Evolutionary conservation across 768 basidiomycete genomes (phyloP), one percentile per base, ranked within the genome.

Genomic region (Trametes cingulata): DNA sequence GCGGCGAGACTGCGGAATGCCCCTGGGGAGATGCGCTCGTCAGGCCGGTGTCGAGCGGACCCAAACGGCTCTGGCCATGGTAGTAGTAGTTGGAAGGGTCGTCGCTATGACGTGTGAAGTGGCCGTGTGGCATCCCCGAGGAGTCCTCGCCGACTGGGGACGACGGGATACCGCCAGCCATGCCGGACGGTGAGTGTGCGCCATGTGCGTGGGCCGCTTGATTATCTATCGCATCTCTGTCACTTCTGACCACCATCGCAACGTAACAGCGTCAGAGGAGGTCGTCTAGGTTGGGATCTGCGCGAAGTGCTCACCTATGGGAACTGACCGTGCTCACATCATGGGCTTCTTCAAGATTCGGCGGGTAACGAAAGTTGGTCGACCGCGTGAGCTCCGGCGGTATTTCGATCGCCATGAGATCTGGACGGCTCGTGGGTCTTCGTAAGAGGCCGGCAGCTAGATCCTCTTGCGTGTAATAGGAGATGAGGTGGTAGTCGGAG

Each of bases 401-500:
- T 77, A 95, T 89, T 50, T 82, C 80, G 4, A 94, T 76, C 20
- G 77, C 72, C 78, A 87, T 87, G 62, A 95, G 86, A 65, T 94
- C 90, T 7, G 82, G 76, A 27, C 88, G 79, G 42, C 79, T 80
- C 0, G 87, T 87, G 0, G 92, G 92, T 39, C 84, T 78, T 75
- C 88, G 76, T 33, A 95, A 77, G 48, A 82, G 80, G 24, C 88
- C 89, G 15, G 82, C 80, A 9, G 85, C 80, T 25, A 91, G 84
- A 69, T 94, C 92, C 47, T 90, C 87, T 41, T 87, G 82, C 7
- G 86, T 87, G 71, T 91, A 93, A 76, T 94, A 93, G 15, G 89
- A 89, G 62, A 93, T 85, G 61, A 93, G 80, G 69, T 93, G 91
- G 51, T 92, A 83, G 75, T 91, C 86, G 50, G 86, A 87, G 14